Evolutionary conservation across 257 asterid species (phyloP).

Genomic region (Nicotiana noctiflora): DNA sequence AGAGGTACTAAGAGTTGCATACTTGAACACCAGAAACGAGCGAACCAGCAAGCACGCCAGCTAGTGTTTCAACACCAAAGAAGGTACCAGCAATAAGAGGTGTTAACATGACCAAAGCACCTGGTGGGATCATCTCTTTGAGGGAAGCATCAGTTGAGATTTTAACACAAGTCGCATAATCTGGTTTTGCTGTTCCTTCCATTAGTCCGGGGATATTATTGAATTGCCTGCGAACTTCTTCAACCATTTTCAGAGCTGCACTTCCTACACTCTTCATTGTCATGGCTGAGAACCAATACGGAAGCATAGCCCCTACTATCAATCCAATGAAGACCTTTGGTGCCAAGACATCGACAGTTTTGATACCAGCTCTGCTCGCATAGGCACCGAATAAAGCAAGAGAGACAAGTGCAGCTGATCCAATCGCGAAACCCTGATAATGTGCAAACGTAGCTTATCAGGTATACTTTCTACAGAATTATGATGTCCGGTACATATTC

Average conservation of each 20-base stretch:
- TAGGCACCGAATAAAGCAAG: slow-evolving; percentile 53
- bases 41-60: slow-evolving; percentile 52
- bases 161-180: slow-evolving; percentile 50
- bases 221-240: slow-evolving; percentile 48
- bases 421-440: slow-evolving; percentile 47
- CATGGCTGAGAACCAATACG: slow-evolving; percentile 60
- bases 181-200: slow-evolving; percentile 50
- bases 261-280: slow-evolving; percentile 53
- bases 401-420: slow-evolving; percentile 53
- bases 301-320: slow-evolving; percentile 56
- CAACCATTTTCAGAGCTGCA: slow-evolving; percentile 48
- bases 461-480: neutral
- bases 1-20: neutral
- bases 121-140: slow-evolving; percentile 51
- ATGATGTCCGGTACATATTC: neutral
- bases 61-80: slow-evolving; percentile 47
- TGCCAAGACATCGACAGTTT: slow-evolving; percentile 31
- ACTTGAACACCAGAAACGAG: slow-evolving; percentile 53
- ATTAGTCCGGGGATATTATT: slow-evolving; percentile 40
- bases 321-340: slow-evolving; percentile 50
- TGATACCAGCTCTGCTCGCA: slow-evolving; percentile 41
- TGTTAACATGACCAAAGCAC: slow-evolving; percentile 49
- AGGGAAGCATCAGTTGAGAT: slow-evolving; percentile 50
- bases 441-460: neutral
- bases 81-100: slow-evolving; percentile 43